phyloP scores from a whole-genome alignment of 2,329 filamentous ascomycete genomes.

The Paraconiothyrium sp. region DNA sequence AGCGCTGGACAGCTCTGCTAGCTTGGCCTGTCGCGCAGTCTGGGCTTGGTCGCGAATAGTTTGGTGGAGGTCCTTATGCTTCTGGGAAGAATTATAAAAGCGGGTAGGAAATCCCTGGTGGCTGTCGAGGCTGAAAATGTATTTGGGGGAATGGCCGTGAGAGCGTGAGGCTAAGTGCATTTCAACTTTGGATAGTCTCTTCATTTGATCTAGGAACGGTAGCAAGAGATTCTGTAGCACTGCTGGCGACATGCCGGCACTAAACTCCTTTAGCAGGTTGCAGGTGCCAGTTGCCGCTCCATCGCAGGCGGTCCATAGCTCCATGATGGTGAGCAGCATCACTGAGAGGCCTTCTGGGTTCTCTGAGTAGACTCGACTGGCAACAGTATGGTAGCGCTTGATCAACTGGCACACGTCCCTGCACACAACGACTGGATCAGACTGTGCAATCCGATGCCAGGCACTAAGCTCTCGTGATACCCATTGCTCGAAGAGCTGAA shows the following conservation, averaged over 20 bases:
- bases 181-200: slow-evolving; percentile 58
- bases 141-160: background rate
- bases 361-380: slow-evolving; percentile 42
- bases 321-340: slow-evolving; percentile 65
- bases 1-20: background rate
- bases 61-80: background rate
- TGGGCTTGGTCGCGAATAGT: background rate
- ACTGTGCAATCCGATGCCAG: background rate
- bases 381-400: slow-evolving; percentile 7
- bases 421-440: background rate
- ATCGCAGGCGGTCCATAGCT: slow-evolving; percentile 69
- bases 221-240: slow-evolving; percentile 59
- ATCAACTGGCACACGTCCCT: background rate
- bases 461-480: background rate
- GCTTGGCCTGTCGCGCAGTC: background rate
- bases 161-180: slow-evolving; percentile 52
- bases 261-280: slow-evolving; percentile 58
- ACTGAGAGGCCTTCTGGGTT: slow-evolving; percentile 23
- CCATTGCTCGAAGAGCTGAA: slow-evolving; percentile 3
- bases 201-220: slow-evolving; percentile 55
- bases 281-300: slow-evolving; percentile 52
- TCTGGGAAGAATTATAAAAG: background rate
- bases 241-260: slow-evolving; percentile 53
- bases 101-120: background rate
- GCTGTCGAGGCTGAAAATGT: background rate